These are phyloP conservation scores for Sporothrix brunneoviolacea DNA, from an alignment of 2,329 filamentous ascomycete species.

Conservation along the genomic window DNA sequence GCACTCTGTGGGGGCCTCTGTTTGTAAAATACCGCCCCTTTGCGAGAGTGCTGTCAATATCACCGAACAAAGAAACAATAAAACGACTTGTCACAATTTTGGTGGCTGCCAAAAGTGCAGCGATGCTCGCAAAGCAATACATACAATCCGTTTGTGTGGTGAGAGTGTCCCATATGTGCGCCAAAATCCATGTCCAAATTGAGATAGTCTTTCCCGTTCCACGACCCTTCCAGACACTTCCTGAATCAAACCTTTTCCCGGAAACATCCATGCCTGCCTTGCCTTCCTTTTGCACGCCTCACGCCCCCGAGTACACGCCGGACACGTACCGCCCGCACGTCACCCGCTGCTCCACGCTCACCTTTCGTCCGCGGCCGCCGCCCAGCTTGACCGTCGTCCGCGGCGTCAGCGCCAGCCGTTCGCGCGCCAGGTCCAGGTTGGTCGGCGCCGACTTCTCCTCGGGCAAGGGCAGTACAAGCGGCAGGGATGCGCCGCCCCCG, in stretches of 20 bases:
- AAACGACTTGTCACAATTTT: too few species aligned
- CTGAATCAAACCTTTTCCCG: neutral
- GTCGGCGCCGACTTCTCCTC: slow-evolving; percentile 24
- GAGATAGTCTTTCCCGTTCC: too few species aligned
- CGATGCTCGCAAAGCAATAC: neutral
- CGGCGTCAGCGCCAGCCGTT: slow-evolving; percentile 72
- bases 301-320: slow-evolving; percentile 64
- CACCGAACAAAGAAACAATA: too few species aligned
- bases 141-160: slow-evolving; percentile 1
- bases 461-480: neutral
- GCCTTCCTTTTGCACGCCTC: neutral
- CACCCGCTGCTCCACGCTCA: slow-evolving; percentile 75
- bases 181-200: too few species aligned
- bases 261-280: neutral
- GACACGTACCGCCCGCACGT: slow-evolving; percentile 80
- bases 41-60: too few species aligned
- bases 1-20: too few species aligned
- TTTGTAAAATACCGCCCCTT: too few species aligned
- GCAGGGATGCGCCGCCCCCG: too few species aligned
- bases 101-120: neutral
- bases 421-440: slow-evolving; percentile 44
- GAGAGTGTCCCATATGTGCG: neutral
- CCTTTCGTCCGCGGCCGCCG: slow-evolving; percentile 58
- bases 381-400: slow-evolving; percentile 61
- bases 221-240: too few species aligned